Conservation (phyloP, 306 rosid genomes). For the Psophocarpus tetragonolobus region DNA sequence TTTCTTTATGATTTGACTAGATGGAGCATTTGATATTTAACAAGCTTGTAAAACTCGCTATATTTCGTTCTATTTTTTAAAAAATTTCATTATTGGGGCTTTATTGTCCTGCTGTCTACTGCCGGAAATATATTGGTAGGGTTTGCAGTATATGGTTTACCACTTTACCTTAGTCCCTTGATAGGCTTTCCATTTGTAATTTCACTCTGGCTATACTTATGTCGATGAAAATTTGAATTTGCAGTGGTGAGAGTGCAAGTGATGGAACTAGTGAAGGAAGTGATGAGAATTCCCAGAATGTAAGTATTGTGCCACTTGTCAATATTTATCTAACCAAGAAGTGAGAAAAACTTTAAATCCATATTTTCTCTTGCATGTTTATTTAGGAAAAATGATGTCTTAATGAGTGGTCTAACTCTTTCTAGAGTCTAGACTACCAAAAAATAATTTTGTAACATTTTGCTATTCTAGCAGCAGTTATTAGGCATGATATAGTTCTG, state of each 20-base stretch:
- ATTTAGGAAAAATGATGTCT: not conserved
- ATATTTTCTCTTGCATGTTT: not conserved
- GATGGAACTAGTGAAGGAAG: not conserved
- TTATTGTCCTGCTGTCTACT: not conserved
- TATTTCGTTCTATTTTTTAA: not conserved
- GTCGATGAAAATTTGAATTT: not conserved
- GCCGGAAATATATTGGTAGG: not conserved
- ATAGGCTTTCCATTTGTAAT: not conserved
- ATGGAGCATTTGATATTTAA: not conserved
- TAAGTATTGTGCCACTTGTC: not conserved
- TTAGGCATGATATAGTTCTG: not conserved
- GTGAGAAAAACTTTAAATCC: not conserved
- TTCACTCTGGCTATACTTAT: not conserved
- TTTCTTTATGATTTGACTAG: not conserved
- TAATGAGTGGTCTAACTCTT: not conserved
- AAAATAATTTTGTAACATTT: not conserved
- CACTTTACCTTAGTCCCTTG: not conserved
- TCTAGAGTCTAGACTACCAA: not conserved
- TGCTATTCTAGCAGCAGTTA: not conserved
- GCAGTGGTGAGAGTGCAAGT: not conserved
- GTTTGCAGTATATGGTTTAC: not conserved
- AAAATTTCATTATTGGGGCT: not conserved
- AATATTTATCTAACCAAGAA: not conserved
- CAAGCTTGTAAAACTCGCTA: not conserved
- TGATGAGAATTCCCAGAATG: not conserved